Conservation (phyloP, 2,329 filamentous ascomycete genomes). For the Fusarium succisae region DNA sequence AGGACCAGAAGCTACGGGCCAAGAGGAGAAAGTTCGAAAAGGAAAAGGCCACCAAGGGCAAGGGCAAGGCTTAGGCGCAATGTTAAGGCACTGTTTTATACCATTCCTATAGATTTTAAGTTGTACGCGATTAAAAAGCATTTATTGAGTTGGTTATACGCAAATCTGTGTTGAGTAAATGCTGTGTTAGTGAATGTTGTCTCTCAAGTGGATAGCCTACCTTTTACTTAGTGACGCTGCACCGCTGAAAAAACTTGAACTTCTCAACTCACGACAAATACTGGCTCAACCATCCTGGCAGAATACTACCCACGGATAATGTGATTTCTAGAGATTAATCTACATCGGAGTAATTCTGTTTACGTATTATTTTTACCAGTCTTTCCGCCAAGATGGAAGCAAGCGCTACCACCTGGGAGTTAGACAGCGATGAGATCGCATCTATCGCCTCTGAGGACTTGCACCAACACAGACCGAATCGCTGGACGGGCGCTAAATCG, state of each 20-base stretch:
- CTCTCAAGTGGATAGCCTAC: constrained; percentile 13
- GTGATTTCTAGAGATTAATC: not conserved
- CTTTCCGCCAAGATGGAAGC: constrained; percentile 31
- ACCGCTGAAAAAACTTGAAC: constrained; percentile 29
- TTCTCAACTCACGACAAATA: constrained; percentile 9
- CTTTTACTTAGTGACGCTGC: not conserved
- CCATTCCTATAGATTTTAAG: constrained; percentile 43
- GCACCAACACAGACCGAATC: constrained; percentile 69
- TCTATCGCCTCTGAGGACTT: constrained; percentile 59
- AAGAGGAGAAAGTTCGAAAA: constrained; percentile 94
- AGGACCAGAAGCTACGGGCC: constrained; percentile 84
- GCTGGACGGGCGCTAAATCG: constrained; percentile 72
- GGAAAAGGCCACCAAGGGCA: constrained; percentile 59
- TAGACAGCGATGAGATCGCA: constrained; percentile 58
- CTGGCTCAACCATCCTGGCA: not conserved
- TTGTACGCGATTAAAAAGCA: constrained; percentile 38
- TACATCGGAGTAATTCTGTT: not conserved
- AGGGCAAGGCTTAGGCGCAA: constrained; percentile 52
- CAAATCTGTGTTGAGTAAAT: not conserved
- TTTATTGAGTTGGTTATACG: constrained; percentile 5
- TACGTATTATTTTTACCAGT: not conserved
- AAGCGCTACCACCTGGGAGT: constrained; percentile 49
- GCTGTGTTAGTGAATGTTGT: not conserved
- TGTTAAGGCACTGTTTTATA: constrained; percentile 45
- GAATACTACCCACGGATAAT: not conserved